Evolutionary conservation across 106 monocot species (phyloP), one percentile per base, ranked within the genome.

Genomic region (Acorus calamus): DNA sequence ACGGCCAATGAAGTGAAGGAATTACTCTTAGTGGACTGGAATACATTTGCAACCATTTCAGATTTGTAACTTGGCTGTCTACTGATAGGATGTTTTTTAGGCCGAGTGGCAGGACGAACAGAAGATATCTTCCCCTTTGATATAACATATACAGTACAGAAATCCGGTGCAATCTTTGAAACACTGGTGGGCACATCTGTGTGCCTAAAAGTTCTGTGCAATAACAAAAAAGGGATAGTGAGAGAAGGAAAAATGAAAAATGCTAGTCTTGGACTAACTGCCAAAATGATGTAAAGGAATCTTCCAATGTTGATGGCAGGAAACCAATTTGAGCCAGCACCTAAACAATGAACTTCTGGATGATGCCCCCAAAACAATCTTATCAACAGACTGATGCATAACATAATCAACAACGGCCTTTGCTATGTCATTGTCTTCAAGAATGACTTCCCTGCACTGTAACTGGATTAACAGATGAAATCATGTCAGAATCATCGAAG

Each of bases 61-160:
- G 72, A 44, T 2, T 69, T 48, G 9, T 2, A 12, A 59, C 9
- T 45, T 65, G 59, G 44, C 28, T 28, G 28, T 65, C 61, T 50
- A 9, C 2, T 12, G 2, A 48, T 8, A 63, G 69, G 50, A 58
- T 67, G n/a, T 6, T 42, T 52, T 52, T 70, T 76, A 53, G 69
- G 73, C 47, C 46, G 64, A 63, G 61, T 62, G 9, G 85, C 75
- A 13, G 75, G 78, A 42, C 81, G 64, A 67, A 67, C 52, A 42
- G 82, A 82, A 58, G 76, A 75, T 52, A 82, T 56, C 69, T 77
- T 86, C 61, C 86, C 86, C 60, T 86, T 86, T 12, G 86, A 72
- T 73, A 86, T 77, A 57, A 86, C 65, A 65, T 77, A 86, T 8
- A 86, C 63, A 7, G 76, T 73, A 46, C 86, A 86, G 58, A 71